A percentile compares a stretch with the other conserved stretches of the same genome.
Conservation (phyloP, 257 asterid species). For the Coffea canephora region DNA sequence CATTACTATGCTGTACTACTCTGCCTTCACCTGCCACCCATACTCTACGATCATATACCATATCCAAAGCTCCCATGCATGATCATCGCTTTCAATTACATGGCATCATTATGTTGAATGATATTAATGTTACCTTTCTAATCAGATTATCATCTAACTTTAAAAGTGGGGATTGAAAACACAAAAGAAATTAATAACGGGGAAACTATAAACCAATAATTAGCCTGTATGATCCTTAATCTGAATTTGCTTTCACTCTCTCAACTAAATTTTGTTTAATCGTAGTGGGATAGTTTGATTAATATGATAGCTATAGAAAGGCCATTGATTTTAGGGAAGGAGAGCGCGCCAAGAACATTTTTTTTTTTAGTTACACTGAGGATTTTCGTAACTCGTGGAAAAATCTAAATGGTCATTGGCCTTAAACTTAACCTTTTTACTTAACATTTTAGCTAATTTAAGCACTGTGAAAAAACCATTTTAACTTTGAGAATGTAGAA, state of each 20-base stretch:
- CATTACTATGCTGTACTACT: conserved; percentile 5
- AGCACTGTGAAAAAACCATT: neutral
- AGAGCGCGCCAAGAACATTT: neutral
- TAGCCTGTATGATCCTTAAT: no score
- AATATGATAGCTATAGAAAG: neutral
- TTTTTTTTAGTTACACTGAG: neutral
- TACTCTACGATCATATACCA: conserved; percentile 15
- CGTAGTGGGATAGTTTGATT: neutral
- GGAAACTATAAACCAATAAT: no score
- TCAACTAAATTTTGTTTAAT: neutral
- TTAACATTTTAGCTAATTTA: no score
- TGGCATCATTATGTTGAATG: neutral
- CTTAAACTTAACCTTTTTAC: no score
- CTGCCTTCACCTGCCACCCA: conserved; percentile 17
- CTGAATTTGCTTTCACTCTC: no score
- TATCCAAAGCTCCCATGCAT: conserved; percentile 9
- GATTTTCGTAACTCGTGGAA: no score
- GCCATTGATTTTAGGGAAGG: no score
- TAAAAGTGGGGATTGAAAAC: no score
- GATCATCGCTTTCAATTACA: conserved; percentile 3
- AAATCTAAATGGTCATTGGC: no score
- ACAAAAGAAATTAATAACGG: no score
- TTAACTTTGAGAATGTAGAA: no score
- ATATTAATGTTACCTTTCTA: neutral
- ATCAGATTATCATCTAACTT: neutral